Evolutionary conservation across 2,329 filamentous ascomycete species (phyloP), one percentile per base, ranked within the genome.

Genomic region (Sclerotinia subarctica): DNA sequence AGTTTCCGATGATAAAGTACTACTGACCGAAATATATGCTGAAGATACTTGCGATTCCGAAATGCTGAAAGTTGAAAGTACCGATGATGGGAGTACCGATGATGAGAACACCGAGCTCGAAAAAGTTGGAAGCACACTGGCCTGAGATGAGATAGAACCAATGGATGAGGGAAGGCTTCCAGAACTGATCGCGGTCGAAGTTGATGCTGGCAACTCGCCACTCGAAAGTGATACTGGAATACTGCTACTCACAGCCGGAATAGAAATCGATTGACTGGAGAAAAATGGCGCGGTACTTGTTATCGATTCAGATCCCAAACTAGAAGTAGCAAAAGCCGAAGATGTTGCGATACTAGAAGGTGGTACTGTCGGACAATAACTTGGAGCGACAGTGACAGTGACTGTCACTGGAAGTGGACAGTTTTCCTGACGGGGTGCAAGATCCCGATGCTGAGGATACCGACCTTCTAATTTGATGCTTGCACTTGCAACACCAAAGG

Each of bases 401-500:
- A 49, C 29, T 59, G 64, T 66, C 10, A 66, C 53, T 13, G 64
- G 44, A 42, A 54, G 44, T 29, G 42, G 56, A 26, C 29, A 46
- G 5, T 65, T 49, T 35, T 17, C 56, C 29, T 59, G 42, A 38
- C 52, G 63, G 13, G 32, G 42, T 4, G n/a, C 44, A n/a, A 66
- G 26, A 42, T 60, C 56, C 44, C 56, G 26, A 21, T 58, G 53
- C 8, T 47, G 52, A 24, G n/a, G 52, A 42, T 26, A 6, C 38
- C 44, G 64, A 42, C 53, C 64, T 13, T 66, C 64, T 29, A 66
- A 60, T 26, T 60, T 66, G 54, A 66, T 66, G 53, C 32, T 66
- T 66, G 64, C 64, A 42, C 64, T 66, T 42, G 64, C 64, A 66
- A 49, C 42, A 66, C 53, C 64, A 60, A 66, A 60, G 10, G 44